phyloP scores from a whole-genome alignment of 345 rosid genomes.

The Excoecaria cochinchinensis region DNA sequence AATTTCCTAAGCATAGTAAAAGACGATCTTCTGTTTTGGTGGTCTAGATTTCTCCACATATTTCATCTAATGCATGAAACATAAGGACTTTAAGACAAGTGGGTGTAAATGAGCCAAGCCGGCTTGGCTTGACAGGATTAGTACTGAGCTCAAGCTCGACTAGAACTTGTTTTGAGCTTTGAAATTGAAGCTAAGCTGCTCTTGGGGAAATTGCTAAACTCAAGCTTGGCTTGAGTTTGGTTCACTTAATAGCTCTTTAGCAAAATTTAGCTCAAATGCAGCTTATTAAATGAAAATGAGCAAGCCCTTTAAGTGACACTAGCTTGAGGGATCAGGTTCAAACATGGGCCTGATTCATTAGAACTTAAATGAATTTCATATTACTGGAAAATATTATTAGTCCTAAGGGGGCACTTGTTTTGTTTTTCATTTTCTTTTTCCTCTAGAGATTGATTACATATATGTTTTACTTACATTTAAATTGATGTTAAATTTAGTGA shows the following conservation, averaged over 20 bases:
- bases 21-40: neutral
- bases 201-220: neutral
- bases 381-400: neutral
- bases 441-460: neutral
- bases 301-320: neutral
- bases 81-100: neutral
- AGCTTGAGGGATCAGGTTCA: neutral
- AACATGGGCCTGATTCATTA: neutral
- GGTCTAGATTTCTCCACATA: neutral
- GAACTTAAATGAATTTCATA: neutral
- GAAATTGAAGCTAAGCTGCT: neutral
- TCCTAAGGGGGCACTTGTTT: neutral
- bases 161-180: neutral
- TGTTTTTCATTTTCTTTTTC: too few species aligned
- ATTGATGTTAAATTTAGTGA: neutral
- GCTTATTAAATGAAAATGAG: neutral
- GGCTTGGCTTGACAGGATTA: neutral
- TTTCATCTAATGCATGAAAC: neutral
- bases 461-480: neutral
- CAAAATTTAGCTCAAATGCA: neutral
- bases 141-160: neutral
- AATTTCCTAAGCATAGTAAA: neutral
- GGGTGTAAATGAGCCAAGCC: neutral
- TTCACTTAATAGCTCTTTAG: neutral
- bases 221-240: neutral